Conservation (phyloP, 2,329 filamentous ascomycete species). For the Fusarium udum region DNA sequence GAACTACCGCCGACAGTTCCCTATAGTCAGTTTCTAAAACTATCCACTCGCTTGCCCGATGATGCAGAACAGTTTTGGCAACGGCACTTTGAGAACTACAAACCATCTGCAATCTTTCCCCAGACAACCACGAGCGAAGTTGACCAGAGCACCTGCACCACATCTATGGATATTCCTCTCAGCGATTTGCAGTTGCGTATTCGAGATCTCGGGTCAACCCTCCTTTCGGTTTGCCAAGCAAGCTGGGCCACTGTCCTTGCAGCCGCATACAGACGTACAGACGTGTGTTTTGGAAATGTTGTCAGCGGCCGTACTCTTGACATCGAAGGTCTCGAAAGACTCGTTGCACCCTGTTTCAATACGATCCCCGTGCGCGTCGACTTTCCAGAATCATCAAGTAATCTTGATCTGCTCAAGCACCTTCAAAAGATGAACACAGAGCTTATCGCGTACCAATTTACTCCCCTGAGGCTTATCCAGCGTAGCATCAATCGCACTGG, state of each 20-base stretch:
- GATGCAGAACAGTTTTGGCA: slow-evolving; percentile 74
- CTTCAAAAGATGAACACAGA: slow-evolving; percentile 71
- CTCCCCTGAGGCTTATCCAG: slow-evolving; percentile 78
- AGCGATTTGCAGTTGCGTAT: slow-evolving; percentile 58
- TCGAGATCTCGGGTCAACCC: slow-evolving; percentile 65
- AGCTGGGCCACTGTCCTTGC: slow-evolving; percentile 75
- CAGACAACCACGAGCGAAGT: slow-evolving; percentile 33
- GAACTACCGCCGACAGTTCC: slow-evolving; percentile 59
- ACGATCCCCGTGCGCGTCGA: slow-evolving; percentile 77
- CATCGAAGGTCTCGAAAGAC: slow-evolving; percentile 71
- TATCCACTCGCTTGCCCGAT: slow-evolving; percentile 60
- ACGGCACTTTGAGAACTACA: slow-evolving; percentile 61
- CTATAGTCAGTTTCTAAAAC: slow-evolving; percentile 71
- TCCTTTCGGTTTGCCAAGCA: slow-evolving; percentile 75
- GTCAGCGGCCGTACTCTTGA: slow-evolving; percentile 78
- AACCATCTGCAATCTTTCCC: slow-evolving; percentile 44
- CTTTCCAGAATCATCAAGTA: slow-evolving; percentile 57
- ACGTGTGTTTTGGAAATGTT: slow-evolving; percentile 89
- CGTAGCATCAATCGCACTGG: slow-evolving; percentile 53
- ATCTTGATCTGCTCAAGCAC: slow-evolving; percentile 65
- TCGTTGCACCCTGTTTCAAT: slow-evolving; percentile 94
- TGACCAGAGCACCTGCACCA: slow-evolving; percentile 44
- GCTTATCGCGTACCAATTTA: slow-evolving; percentile 75
- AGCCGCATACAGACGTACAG: slow-evolving; percentile 62
- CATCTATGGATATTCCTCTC: slow-evolving; percentile 51